Evolutionary conservation across 1,284 basidiomycete genomes (phyloP).

Genomic region (Tremellales sp.): DNA sequence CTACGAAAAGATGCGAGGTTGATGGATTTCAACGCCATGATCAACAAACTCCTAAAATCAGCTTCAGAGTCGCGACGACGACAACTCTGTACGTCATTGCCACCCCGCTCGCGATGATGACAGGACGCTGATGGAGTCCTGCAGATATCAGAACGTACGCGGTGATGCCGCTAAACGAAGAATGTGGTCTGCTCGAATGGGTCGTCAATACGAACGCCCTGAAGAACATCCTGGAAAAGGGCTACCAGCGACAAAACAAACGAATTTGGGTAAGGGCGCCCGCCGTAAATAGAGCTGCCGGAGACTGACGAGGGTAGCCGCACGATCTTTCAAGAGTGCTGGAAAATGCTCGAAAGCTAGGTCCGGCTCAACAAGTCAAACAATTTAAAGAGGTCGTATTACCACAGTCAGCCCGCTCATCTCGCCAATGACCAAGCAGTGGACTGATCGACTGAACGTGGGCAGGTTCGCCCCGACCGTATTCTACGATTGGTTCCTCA

Average conservation of each 20-base stretch:
- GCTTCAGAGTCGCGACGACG: slow-evolving; percentile 88
- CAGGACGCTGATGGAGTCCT: slow-evolving; percentile 10
- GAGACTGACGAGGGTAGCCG: slow-evolving; percentile 35
- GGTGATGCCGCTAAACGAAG: slow-evolving; percentile 93
- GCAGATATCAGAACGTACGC: slow-evolving; percentile 93
- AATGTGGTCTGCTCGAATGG: slow-evolving; percentile 98
- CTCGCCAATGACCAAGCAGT: background rate
- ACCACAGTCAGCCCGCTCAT: slow-evolving; percentile 52
- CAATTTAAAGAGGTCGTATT: slow-evolving; percentile 64
- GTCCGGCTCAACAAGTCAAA: slow-evolving; percentile 56
- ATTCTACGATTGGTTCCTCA: slow-evolving; percentile 96
- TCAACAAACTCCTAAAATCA: slow-evolving; percentile 93
- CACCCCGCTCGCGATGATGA: background rate
- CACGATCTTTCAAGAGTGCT: slow-evolving; percentile 58
- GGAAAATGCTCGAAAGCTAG: slow-evolving; percentile 56
- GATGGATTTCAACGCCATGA: slow-evolving; percentile 98
- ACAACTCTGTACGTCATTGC: slow-evolving; percentile 65
- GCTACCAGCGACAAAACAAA: slow-evolving; percentile 65
- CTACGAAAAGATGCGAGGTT: slow-evolving; percentile 93
- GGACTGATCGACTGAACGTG: no score
- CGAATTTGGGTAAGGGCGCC: slow-evolving; percentile 59
- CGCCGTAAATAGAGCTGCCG: background rate
- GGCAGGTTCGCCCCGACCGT: slow-evolving; percentile 70
- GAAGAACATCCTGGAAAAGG: slow-evolving; percentile 68
- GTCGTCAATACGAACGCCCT: slow-evolving; percentile 89